Base-by-base conservation (phyloP, 768 basidiomycete genomes). In the Lactarius akahatsu region DNA sequence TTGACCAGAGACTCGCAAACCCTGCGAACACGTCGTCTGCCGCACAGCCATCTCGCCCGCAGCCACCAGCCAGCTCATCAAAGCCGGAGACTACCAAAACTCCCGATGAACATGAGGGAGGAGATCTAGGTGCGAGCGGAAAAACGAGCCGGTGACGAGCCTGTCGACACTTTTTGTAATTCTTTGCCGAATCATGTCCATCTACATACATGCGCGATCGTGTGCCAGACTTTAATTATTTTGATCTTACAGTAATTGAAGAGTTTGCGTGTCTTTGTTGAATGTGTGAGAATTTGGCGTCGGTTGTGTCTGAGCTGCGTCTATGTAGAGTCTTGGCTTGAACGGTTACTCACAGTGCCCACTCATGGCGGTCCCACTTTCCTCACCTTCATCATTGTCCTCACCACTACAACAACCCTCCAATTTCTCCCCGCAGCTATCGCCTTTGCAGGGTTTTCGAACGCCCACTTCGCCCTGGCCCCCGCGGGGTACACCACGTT, bases 1-100 rank as follows among this genome's bases (percentile, higher is more conserved):
- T 99, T 41, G 97, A 99, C 72, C 95, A 97, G 72, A 85, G 95
- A 36, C 76, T 98, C 61, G 94, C 96, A 36, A 88, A 75, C 40
- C 69, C 77, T 1, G 71, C 79, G 52, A 72, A 63, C 32, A 75
- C 76, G 64, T 69, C 76, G 23, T 69, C 67, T 3, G 1, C 61
- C 5, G 57, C 55, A 20, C 67, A 54, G 30, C 15, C 66, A 61
- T 30, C 66, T 11, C 68, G 61, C 32, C 55, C 64, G 15, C 61
- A 55, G 8, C 52, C 57, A 43, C 56, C 69, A n/a, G 43, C 59
- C 10, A 28, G 41, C 36, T 57, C 69, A n/a, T 54, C 69, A 18
- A 57, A 63, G 4, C 55, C 63, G 15, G 70, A 62, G 40, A 62
- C 62, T 9, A 55, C 57, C 18, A 70, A 70, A 61, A 32, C 26